Conservation (phyloP, 768 basidiomycete species). For the Macrocybe gigantea region DNA sequence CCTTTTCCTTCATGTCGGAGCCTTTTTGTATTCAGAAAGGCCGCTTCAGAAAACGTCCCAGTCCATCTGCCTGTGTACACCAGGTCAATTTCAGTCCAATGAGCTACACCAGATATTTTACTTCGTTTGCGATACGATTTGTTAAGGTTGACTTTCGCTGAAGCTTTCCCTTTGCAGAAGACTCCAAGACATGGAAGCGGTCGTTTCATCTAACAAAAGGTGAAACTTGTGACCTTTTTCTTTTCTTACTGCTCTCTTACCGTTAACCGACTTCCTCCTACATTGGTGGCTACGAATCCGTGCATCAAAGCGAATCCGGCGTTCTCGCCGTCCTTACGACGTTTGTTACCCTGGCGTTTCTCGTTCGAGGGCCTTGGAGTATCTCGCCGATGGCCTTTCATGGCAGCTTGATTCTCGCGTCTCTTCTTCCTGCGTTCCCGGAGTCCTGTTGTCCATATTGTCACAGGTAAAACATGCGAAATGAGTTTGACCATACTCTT, state of each 20-base stretch:
- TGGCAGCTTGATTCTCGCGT: constrained; percentile 44
- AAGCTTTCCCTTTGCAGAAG: constrained; percentile 63
- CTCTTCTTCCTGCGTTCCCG: no score
- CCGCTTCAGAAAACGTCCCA: constrained; percentile 37
- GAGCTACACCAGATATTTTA: constrained; percentile 10
- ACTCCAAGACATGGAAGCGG: constrained; percentile 39
- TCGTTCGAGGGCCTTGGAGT: constrained; percentile 31
- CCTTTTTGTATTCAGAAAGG: constrained; percentile 29
- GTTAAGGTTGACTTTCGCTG: constrained; percentile 29
- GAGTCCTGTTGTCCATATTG: no score
- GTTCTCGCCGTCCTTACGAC: constrained; percentile 29
- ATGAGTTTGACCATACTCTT: no score
- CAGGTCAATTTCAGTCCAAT: not conserved
- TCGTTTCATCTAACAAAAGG: constrained; percentile 33
- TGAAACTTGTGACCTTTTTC: not conserved
- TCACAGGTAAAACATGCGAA: no score
- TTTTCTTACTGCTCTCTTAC: constrained; percentile 25
- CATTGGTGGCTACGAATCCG: constrained; percentile 56
- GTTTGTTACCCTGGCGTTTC: constrained; percentile 16
- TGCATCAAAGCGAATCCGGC: constrained; percentile 62
- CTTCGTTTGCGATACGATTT: constrained; percentile 16
- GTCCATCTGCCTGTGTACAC: not conserved
- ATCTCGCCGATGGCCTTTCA: no score
- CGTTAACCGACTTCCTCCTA: constrained; percentile 58
- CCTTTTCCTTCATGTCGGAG: not conserved